Conservation (phyloP, 805 yeast species). For the Cyberlindnera euphorbiae region DNA sequence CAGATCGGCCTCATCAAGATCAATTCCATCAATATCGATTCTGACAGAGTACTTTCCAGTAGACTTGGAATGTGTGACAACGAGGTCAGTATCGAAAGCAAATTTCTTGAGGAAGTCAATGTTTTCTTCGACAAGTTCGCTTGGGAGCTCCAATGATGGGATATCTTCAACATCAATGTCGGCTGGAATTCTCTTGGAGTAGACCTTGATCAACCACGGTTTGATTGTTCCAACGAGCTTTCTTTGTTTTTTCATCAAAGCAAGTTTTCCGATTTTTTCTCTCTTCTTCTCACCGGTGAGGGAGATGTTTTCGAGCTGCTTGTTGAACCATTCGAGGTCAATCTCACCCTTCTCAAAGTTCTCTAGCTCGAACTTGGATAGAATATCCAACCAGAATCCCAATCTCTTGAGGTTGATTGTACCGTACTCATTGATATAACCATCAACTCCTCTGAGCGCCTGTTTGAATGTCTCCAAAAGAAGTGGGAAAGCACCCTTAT, state of each 20-base stretch:
- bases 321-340: constrained; percentile 89
- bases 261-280: constrained; percentile 57
- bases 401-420: constrained; percentile 70
- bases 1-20: constrained; percentile 62
- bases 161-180: constrained; percentile 29
- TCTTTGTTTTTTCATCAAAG: constrained; percentile 68
- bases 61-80: constrained; percentile 59
- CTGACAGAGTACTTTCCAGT: constrained; percentile 52
- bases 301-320: constrained; percentile 75
- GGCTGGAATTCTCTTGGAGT: constrained; percentile 28
- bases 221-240: constrained; percentile 55
- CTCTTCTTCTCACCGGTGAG: constrained; percentile 67
- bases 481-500: constrained; percentile 96
- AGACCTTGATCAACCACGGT: constrained; percentile 41
- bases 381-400: constrained; percentile 66
- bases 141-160: constrained; percentile 44
- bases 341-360: constrained; percentile 80
- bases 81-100: constrained; percentile 62
- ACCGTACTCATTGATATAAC: constrained; percentile 82
- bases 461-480: constrained; percentile 83
- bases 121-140: constrained; percentile 35
- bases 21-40: constrained; percentile 70
- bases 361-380: constrained; percentile 77
- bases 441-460: constrained; percentile 67
- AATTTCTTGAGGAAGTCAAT: constrained; percentile 58